Evolutionary conservation across 108 stramenopile species (phyloP).

Genomic region (Pseudonitzschia multistriata): DNA sequence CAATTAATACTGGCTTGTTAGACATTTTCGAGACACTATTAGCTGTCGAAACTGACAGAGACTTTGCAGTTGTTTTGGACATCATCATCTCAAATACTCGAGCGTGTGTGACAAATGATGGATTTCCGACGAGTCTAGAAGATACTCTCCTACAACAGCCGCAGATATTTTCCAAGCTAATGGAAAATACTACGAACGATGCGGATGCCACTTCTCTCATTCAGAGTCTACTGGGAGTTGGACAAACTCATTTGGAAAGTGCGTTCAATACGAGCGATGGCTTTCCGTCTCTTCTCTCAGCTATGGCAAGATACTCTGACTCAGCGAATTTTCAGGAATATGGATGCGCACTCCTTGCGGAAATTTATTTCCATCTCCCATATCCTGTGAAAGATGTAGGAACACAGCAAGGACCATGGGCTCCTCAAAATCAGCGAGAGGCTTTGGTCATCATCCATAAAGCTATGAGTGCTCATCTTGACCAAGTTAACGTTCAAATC

Average conservation of each 20-base stretch:
- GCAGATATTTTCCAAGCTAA: slow-evolving; percentile 3
- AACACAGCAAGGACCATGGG: slow-evolving; percentile 17
- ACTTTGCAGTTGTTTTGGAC: slow-evolving; percentile 19
- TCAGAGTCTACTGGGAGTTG: not conserved
- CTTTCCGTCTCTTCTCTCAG: slow-evolving; percentile 12
- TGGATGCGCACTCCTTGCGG: slow-evolving; percentile 19
- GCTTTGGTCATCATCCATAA: slow-evolving; percentile 4
- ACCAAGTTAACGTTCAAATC: slow-evolving; percentile 8
- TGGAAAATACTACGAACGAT: slow-evolving; percentile 16
- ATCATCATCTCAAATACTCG: slow-evolving; percentile 10
- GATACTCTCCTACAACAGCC: slow-evolving; percentile 21
- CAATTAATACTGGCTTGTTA: slow-evolving; percentile 8
- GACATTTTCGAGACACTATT: slow-evolving; percentile 3
- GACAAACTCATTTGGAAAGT: slow-evolving; percentile 4
- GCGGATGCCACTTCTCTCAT: slow-evolving; percentile 15
- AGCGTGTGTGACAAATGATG: not conserved
- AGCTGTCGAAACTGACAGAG: slow-evolving; percentile 21
- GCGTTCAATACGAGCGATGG: slow-evolving; percentile 14
- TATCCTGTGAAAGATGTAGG: slow-evolving; percentile 5
- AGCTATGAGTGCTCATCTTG: slow-evolving; percentile 17
- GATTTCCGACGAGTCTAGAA: not conserved
- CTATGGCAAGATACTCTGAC: slow-evolving; percentile 9
- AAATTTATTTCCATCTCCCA: slow-evolving; percentile 22
- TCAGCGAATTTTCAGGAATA: slow-evolving; percentile 20
- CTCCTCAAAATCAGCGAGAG: slow-evolving; percentile 6